A percentile compares a stretch with the other conserved stretches of the same genome.
These are phyloP conservation scores for Podospora conica DNA, from an alignment of 495 filamentous ascomycete genomes.

Conservation along the genomic window DNA sequence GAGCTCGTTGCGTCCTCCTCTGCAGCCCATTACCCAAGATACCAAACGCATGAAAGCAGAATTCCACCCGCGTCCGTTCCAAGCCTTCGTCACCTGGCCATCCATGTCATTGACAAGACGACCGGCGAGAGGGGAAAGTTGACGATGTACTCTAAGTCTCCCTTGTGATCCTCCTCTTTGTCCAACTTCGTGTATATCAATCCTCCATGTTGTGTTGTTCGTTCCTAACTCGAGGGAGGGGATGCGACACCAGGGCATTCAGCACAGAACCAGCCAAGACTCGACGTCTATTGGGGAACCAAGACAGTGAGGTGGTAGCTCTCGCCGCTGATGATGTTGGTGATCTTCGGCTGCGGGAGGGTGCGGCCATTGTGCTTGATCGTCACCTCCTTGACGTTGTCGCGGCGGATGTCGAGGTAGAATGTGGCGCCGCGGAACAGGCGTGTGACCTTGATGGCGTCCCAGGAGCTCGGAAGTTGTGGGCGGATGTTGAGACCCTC, in stretches of 20 bases:
- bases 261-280: background rate
- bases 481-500: constrained; percentile 42
- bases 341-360: constrained; percentile 35
- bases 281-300: constrained; percentile 29
- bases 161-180: background rate
- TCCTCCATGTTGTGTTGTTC: background rate
- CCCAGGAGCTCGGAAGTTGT: constrained; percentile 45
- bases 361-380: constrained; percentile 30
- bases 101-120: background rate
- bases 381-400: constrained; percentile 37
- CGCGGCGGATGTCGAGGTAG: constrained; percentile 38
- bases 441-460: constrained; percentile 42
- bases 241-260: background rate
- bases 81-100: background rate
- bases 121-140: background rate
- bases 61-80: constrained; percentile 2
- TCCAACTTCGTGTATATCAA: background rate
- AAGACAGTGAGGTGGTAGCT: constrained; percentile 38
- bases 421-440: constrained; percentile 48
- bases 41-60: background rate
- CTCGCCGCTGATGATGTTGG: constrained; percentile 31
- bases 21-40: constrained; percentile 3
- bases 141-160: constrained; percentile 3
- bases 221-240: background rate
- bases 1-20: background rate